Conservation (phyloP, 768 basidiomycete genomes). For the Hericium erinaceus region DNA sequence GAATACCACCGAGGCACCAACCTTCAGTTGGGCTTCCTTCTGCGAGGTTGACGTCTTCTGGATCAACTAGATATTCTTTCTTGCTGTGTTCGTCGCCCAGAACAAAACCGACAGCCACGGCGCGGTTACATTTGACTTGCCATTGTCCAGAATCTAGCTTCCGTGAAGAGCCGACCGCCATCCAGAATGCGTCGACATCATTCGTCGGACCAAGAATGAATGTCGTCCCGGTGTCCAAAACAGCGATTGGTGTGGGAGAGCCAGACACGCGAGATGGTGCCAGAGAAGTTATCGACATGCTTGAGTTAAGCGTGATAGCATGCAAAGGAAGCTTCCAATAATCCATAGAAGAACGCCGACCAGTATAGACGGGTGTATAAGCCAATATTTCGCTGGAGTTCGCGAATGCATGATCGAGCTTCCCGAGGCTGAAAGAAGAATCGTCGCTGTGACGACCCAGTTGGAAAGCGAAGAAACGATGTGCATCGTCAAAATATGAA, state of each 20-base stretch:
- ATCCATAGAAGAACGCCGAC: conserved; percentile 30
- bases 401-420: conserved; percentile 30
- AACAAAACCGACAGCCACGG: conserved; percentile 35
- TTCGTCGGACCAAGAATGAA: conserved; percentile 42
- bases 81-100: conserved; percentile 29
- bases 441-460: conserved; percentile 29
- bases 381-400: conserved; percentile 25
- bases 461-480: conserved; percentile 42
- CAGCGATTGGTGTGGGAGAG: conserved; percentile 36
- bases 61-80: conserved; percentile 37
- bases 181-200: conserved; percentile 48
- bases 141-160: conserved; percentile 30
- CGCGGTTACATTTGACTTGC: conserved; percentile 42
- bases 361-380: conserved; percentile 32
- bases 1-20: conserved; percentile 52
- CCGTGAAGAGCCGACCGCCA: conserved; percentile 33
- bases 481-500: conserved; percentile 27
- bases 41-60: conserved; percentile 43
- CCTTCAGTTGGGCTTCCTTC: conserved; percentile 29
- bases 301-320: conserved; percentile 34
- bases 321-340: conserved; percentile 51
- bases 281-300: conserved; percentile 24
- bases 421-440: conserved; percentile 45
- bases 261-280: conserved; percentile 36
- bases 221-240: conserved; percentile 58